Evolutionary conservation across 371 early-diverging fungal genomes (phyloP).

Genomic region (Syncephalis fuscata): DNA sequence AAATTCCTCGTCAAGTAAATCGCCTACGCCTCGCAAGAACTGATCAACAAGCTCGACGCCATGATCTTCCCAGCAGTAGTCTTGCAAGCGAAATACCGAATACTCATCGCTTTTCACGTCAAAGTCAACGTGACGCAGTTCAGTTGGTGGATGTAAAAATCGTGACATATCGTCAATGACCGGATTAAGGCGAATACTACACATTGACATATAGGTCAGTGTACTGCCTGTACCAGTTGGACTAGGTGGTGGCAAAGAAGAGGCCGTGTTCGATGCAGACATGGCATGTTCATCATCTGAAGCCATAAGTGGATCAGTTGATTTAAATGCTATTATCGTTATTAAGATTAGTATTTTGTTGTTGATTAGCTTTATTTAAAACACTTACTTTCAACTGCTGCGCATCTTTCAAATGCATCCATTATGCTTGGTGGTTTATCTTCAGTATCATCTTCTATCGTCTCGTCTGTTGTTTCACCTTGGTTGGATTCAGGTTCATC

Average conservation of each 20-base stretch:
- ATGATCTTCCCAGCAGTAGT: constrained; percentile 52
- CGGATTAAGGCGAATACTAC: constrained; percentile 7
- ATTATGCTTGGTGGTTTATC: too few relatives aligned
- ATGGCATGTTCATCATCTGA: constrained; percentile 10
- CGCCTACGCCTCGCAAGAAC: constrained; percentile 37
- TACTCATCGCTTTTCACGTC: constrained; percentile 17
- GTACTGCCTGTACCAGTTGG: neutral
- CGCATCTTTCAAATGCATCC: too few relatives aligned
- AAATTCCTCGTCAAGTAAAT: constrained; percentile 36
- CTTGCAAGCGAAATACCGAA: constrained; percentile 30
- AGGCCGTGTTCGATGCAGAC: constrained; percentile 6
- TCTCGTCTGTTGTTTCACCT: too few relatives aligned
- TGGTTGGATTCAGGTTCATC: too few relatives aligned
- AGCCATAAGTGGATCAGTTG: constrained; percentile 1
- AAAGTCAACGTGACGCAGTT: constrained; percentile 18
- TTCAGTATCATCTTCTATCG: too few relatives aligned
- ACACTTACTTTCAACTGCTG: too few relatives aligned
- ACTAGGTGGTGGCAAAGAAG: constrained; percentile 8
- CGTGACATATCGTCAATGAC: constrained; percentile 31
- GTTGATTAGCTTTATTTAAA: too few relatives aligned
- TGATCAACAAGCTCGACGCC: constrained; percentile 40
- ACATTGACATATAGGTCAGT: neutral
- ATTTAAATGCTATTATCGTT: too few relatives aligned
- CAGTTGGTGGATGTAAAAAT: constrained; percentile 20
- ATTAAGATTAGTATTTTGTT: too few relatives aligned